These are phyloP conservation scores for Trichoderma lentiforme DNA, from an alignment of 2,329 filamentous ascomycete genomes.

Conservation along the genomic window DNA sequence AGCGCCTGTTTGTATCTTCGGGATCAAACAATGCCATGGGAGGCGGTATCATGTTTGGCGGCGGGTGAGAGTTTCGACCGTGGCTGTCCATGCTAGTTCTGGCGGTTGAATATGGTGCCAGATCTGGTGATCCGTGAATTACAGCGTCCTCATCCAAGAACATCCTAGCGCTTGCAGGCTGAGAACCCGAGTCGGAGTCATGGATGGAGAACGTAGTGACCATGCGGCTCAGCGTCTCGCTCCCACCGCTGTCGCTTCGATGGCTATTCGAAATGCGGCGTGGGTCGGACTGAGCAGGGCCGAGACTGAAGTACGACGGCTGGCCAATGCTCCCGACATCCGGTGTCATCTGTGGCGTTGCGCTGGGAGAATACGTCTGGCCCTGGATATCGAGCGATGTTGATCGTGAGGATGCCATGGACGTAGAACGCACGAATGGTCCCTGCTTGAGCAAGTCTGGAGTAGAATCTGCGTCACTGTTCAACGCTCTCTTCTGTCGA, in stretches of 20 bases:
- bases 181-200: slow-evolving; percentile 49
- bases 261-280: slow-evolving; percentile 69
- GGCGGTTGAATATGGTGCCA: slow-evolving; percentile 46
- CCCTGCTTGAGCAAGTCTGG: slow-evolving; percentile 92
- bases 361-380: slow-evolving; percentile 68
- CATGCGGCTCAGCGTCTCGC: slow-evolving; percentile 79
- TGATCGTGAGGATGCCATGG: slow-evolving; percentile 85
- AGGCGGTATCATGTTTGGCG: slow-evolving; percentile 74
- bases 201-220: slow-evolving; percentile 74
- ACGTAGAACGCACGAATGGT: slow-evolving; percentile 81
- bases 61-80: slow-evolving; percentile 36
- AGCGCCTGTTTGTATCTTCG: slow-evolving; percentile 85
- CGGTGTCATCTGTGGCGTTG: slow-evolving; percentile 84
- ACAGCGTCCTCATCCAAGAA: slow-evolving; percentile 75
- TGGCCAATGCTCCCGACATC: slow-evolving; percentile 62
- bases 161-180: slow-evolving; percentile 49
- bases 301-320: slow-evolving; percentile 88
- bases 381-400: slow-evolving; percentile 87
- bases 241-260: slow-evolving; percentile 88
- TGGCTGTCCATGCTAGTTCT: slow-evolving; percentile 35
- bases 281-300: slow-evolving; percentile 55
- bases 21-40: slow-evolving; percentile 95
- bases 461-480: slow-evolving; percentile 73
- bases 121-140: slow-evolving; percentile 72
- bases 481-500: slow-evolving; percentile 89